These are phyloP conservation scores for Ricinus communis DNA, from an alignment of 345 rosid species.

Conservation along the genomic window DNA sequence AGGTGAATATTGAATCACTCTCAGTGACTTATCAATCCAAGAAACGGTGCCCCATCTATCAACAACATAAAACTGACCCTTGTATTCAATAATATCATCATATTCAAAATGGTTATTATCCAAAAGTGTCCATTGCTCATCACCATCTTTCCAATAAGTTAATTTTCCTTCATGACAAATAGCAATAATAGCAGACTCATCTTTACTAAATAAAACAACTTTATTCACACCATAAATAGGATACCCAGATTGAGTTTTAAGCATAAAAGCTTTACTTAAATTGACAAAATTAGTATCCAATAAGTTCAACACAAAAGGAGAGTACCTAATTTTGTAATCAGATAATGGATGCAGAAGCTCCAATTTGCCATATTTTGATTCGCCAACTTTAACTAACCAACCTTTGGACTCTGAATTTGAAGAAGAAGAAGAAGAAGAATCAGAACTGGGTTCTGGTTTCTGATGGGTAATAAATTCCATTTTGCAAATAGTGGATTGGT, in stretches of 20 bases:
- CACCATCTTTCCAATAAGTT: slow-evolving; percentile 29
- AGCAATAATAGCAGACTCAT: background rate
- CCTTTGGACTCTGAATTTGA: background rate
- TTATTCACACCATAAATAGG: slow-evolving; percentile 17
- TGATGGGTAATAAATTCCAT: background rate
- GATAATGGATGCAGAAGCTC: slow-evolving; percentile 20
- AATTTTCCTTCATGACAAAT: slow-evolving; percentile 27
- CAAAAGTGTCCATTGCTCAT: slow-evolving; percentile 21
- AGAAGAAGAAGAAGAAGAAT: background rate
- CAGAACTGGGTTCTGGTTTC: background rate
- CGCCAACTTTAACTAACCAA: slow-evolving; percentile 14
- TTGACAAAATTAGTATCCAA: background rate
- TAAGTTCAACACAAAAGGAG: slow-evolving; percentile 5
- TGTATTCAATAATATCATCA: slow-evolving; percentile 24
- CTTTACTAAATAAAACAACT: background rate
- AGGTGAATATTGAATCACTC: slow-evolving; percentile 24
- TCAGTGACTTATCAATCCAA: slow-evolving; percentile 27
- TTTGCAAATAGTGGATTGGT: background rate
- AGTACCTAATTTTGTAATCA: background rate
- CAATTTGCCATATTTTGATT: slow-evolving; percentile 8
- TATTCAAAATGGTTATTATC: slow-evolving; percentile 18
- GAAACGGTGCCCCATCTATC: slow-evolving; percentile 27
- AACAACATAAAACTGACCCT: slow-evolving; percentile 26
- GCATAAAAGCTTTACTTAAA: background rate
- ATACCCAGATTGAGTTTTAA: background rate